A percentile compares a stretch with the other conserved stretches of the same genome.
phyloP scores from a whole-genome alignment of 352 stramenopile genomes.

The Globisporangium ultimum region DNA sequence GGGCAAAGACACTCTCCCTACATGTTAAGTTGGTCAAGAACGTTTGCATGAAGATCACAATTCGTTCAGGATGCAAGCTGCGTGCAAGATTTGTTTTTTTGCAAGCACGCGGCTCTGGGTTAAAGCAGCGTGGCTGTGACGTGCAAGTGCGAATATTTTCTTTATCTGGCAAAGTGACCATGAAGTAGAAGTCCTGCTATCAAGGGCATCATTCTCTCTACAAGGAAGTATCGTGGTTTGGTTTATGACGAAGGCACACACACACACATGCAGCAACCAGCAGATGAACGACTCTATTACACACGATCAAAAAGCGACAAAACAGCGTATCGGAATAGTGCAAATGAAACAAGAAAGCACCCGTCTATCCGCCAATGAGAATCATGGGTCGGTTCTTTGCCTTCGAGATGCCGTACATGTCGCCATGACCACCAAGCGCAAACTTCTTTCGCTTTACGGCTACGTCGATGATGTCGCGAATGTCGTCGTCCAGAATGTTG shows the following conservation, averaged over 20 bases:
- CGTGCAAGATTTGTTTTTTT: not conserved
- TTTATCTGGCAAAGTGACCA: too few species aligned
- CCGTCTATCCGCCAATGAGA: conserved; percentile 92
- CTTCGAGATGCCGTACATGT: conserved; percentile 91
- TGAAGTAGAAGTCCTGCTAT: too few species aligned
- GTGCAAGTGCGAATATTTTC: too few species aligned
- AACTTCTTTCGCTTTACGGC: conserved; percentile 93
- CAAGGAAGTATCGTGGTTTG: too few species aligned
- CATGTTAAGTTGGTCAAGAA: not conserved
- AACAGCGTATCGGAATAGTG: not conserved
- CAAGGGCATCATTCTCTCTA: too few species aligned
- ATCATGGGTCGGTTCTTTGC: conserved; percentile 97
- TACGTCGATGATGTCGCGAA: conserved; percentile 85
- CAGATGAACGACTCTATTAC: conserved; percentile 13
- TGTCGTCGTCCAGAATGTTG: conserved; percentile 75
- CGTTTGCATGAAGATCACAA: not conserved
- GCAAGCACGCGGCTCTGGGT: not conserved
- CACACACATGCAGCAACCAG: too few species aligned
- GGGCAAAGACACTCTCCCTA: not conserved
- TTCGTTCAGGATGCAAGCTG: not conserved
- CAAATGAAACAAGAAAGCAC: not conserved
- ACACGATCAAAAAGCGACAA: conserved; percentile 12
- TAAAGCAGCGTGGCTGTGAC: too few species aligned
- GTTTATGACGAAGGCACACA: too few species aligned
- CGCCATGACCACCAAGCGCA: conserved; percentile 92